A percentile compares a stretch with the other conserved stretches of the same genome.
phyloP scores from a whole-genome alignment of 1,139 yeast species.

The Hyphopichia pseudoburtonii region DNA sequence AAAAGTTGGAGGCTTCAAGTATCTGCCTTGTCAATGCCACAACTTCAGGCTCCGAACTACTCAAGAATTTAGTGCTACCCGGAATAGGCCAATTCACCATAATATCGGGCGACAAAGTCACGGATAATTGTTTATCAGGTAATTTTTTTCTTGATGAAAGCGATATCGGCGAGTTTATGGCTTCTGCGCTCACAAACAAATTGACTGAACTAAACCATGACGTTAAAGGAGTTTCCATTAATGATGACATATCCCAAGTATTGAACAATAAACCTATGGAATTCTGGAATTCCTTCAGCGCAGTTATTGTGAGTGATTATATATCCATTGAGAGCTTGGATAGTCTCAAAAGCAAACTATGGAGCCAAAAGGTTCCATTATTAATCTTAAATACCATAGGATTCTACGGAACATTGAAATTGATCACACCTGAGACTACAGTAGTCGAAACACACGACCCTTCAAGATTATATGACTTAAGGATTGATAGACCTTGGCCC shows the following conservation, averaged over 20 bases:
- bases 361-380: conserved; percentile 52
- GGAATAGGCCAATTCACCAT: conserved; percentile 74
- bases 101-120: conserved; percentile 47
- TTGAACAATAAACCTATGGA: conserved; percentile 14
- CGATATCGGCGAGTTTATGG: conserved; percentile 45
- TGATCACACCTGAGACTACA: conserved; percentile 53
- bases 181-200: conserved; percentile 36
- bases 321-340: conserved; percentile 16
- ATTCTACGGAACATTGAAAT: conserved; percentile 63
- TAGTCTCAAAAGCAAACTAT: conserved; percentile 36
- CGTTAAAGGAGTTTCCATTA: conserved; percentile 41
- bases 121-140: conserved; percentile 45
- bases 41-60: conserved; percentile 62
- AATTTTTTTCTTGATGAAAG: conserved; percentile 61
- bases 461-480: conserved; percentile 61
- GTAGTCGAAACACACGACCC: conserved; percentile 77
- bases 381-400: conserved; percentile 57
- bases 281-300: conserved; percentile 53
- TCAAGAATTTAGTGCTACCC: conserved; percentile 79
- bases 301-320: conserved; percentile 51
- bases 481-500: conserved; percentile 76
- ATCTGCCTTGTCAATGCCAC: conserved; percentile 65
- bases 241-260: conserved; percentile 18
- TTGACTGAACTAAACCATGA: conserved; percentile 64
- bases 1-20: conserved; percentile 54